Base-by-base conservation (phyloP, 352 stramenopile species). In the Proteromonas lacertae region DNA sequence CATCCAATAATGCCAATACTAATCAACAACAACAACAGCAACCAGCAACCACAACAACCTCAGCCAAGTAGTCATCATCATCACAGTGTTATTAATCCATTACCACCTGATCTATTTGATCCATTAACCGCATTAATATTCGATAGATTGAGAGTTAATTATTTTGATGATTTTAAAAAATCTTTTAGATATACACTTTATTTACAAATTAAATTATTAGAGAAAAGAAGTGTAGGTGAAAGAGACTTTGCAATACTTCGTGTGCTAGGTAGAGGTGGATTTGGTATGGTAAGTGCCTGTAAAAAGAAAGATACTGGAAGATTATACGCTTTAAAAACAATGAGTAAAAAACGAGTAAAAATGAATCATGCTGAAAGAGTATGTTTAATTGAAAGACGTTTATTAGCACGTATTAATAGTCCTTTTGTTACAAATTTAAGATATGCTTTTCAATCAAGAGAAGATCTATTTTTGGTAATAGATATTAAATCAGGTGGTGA, bases 171-270 rank as follows among this genome's bases (percentile, higher is more conserved):
- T 2, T 45, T 45, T n/a, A 10, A 9, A 16, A 18, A 25, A 17
- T 40, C 32, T 28, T 4, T 34, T 42, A 16, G 14, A 25, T 30
- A 13, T 7, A 16, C 2, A 7, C 3, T 25, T 6, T 47, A 41
- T n/a, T 37, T 29, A 13, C 51, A 57, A 26, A 89, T 90, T 48
- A 53, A 62, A 29, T 43, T 44, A 23, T 51, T 87, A 35, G 61
- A 77, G 52, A 73, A 79, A 44, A 57, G 63, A 23, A 60, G 56
- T 26, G 64, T 92, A n/a, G 64, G 62, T 14, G 72, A 90, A 43
- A 68, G 88, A 26, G 77, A 93, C 43, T 95, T 93, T 47, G 81
- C 74, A 25, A 52, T 88, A 14, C 78, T 95, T 44, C 63, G 81
- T 34, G 66, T 92, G 30, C 59, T 95, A 18, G 81, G 81, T 17